phyloP scores from a whole-genome alignment of 176 grass and related monocot species.

The Rhynchospora breviuscula region DNA sequence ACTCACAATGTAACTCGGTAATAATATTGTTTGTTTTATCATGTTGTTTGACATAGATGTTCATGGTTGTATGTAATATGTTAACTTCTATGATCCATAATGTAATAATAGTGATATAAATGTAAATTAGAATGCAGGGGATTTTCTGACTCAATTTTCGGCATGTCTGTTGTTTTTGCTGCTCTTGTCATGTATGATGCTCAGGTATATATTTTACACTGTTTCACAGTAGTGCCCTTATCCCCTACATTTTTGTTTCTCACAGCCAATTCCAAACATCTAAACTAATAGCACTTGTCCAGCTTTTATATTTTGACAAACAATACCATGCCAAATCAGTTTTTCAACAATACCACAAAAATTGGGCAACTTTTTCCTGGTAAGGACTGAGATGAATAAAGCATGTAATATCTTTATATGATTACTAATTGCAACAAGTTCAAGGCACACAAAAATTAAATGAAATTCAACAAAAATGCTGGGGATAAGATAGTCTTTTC shows the following conservation, averaged over 20 bases:
- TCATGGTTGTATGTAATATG: background rate
- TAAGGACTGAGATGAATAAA: too few relatives aligned
- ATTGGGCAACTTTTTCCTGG: background rate
- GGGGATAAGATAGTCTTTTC: too few relatives aligned
- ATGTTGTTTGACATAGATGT: background rate
- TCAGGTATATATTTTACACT: conserved; percentile 43
- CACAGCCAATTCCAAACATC: background rate
- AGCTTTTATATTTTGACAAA: background rate
- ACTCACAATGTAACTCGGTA: background rate
- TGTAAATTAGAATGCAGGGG: conserved; percentile 62
- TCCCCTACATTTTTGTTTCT: background rate
- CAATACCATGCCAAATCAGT: background rate
- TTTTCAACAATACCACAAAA: background rate
- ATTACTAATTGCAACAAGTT: background rate
- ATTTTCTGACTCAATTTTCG: conserved; percentile 79
- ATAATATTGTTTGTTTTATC: background rate
- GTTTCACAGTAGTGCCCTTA: background rate
- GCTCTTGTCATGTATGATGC: conserved; percentile 90
- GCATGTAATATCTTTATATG: background rate
- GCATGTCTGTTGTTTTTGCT: conserved; percentile 84
- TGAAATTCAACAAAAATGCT: background rate
- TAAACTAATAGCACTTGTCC: background rate
- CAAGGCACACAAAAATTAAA: background rate
- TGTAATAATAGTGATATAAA: conserved; percentile 29
- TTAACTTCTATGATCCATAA: background rate